Evolutionary conservation across 2,329 filamentous ascomycete genomes (phyloP).

Genomic region (Cladophialophora carrionii): DNA sequence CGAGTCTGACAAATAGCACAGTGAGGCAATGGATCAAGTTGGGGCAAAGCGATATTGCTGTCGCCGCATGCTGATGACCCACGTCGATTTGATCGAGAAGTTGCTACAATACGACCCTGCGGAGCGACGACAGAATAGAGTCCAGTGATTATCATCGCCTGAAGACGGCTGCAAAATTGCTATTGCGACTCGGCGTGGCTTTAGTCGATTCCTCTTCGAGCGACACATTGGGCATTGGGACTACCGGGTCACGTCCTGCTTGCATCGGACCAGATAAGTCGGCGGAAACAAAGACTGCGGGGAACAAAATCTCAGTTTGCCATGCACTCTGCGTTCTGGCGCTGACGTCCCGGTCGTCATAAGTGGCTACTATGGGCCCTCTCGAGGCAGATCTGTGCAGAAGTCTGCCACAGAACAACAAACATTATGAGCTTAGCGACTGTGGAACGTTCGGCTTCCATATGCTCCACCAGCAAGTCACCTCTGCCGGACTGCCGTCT

Average conservation of each 20-base stretch:
- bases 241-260: not conserved
- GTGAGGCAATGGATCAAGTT: constrained; percentile 93
- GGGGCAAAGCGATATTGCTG: constrained; percentile 97
- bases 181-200: not conserved
- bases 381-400: not conserved
- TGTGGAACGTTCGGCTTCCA: constrained; percentile 41
- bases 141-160: not conserved
- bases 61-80: constrained; percentile 98
- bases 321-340: not conserved
- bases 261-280: not conserved
- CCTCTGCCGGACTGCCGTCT: constrained; percentile 48
- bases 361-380: not conserved
- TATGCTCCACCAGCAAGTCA: constrained; percentile 54
- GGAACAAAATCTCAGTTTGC: not conserved
- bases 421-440: not conserved
- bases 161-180: not conserved
- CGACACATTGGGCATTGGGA: not conserved
- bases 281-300: not conserved
- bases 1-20: constrained; percentile 45
- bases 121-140: constrained; percentile 26
- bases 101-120: constrained; percentile 72
- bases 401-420: not conserved
- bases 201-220: not conserved
- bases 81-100: constrained; percentile 98
- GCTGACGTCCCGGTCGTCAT: not conserved